These are phyloP conservation scores for Wickerhamiella sergipiensis DNA, from an alignment of 805 yeast species.

Conservation along the genomic window DNA sequence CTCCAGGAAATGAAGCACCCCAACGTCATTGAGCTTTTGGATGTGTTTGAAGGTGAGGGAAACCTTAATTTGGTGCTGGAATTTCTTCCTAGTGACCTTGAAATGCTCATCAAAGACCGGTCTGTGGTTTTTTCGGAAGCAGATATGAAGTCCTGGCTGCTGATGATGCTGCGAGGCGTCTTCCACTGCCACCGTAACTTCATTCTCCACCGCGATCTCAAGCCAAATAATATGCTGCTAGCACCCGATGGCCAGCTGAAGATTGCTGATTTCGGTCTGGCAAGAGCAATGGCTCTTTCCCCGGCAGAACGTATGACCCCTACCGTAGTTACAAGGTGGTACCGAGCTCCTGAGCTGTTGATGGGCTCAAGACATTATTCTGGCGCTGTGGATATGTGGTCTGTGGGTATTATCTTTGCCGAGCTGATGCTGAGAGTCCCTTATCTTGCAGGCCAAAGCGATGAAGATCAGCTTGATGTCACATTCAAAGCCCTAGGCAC, in stretches of 20 bases:
- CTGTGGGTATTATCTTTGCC: slow-evolving; percentile 91
- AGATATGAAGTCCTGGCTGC: slow-evolving; percentile 84
- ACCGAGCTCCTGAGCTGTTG: slow-evolving; percentile 86
- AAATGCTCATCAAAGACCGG: slow-evolving; percentile 73
- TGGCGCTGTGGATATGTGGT: slow-evolving; percentile 87
- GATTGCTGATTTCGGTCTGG: slow-evolving; percentile 95
- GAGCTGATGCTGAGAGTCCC: slow-evolving; percentile 93
- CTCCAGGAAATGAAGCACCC: slow-evolving; percentile 75
- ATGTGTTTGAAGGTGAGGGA: slow-evolving; percentile 60
- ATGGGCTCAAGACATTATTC: slow-evolving; percentile 85
- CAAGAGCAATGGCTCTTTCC: slow-evolving; percentile 59
- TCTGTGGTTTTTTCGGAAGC: slow-evolving; percentile 64
- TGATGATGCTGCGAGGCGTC: slow-evolving; percentile 88
- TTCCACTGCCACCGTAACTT: slow-evolving; percentile 91
- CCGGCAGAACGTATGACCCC: slow-evolving; percentile 64
- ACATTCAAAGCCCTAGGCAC: slow-evolving; percentile 94
- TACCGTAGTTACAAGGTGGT: slow-evolving; percentile 96
- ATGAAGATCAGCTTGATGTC: slow-evolving; percentile 78
- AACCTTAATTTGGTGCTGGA: slow-evolving; percentile 79
- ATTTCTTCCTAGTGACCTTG: slow-evolving; percentile 83
- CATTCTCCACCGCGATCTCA: slow-evolving; percentile 82
- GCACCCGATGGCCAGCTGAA: slow-evolving; percentile 82
- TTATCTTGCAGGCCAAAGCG: slow-evolving; percentile 85
- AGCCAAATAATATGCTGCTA: slow-evolving; percentile 78
- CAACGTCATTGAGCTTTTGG: slow-evolving; percentile 77